These are phyloP conservation scores for Bruguiera gymnorhiza DNA, from an alignment of 345 rosid genomes.

Conservation along the genomic window DNA sequence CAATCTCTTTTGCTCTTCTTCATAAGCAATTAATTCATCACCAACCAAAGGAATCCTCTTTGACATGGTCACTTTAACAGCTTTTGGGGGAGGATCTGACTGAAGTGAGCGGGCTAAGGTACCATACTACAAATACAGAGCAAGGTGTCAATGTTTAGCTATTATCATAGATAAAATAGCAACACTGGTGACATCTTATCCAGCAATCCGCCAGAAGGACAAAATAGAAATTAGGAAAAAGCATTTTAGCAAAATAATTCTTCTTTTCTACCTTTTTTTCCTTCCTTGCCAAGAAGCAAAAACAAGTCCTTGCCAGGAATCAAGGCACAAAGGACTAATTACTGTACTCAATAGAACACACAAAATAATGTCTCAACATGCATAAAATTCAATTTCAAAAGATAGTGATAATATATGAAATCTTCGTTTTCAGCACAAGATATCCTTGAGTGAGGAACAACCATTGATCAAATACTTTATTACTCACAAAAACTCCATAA, in stretches of 20 bases:
- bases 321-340: neutral
- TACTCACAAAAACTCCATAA: too few species aligned
- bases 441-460: neutral
- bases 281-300: neutral
- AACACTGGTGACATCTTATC: neutral
- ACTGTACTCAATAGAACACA: neutral
- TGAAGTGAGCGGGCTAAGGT: constrained; percentile 97
- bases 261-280: neutral
- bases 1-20: constrained; percentile 87
- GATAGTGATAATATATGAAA: neutral
- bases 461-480: neutral
- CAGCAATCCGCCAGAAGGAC: neutral
- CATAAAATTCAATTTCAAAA: neutral
- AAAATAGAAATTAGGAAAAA: neutral
- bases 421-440: neutral
- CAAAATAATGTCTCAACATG: too few species aligned
- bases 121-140: constrained; percentile 60
- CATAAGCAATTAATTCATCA: constrained; percentile 92
- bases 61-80: constrained; percentile 91
- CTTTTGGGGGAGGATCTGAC: constrained; percentile 98
- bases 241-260: neutral
- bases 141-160: constrained; percentile 11
- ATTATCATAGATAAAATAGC: constrained; percentile 4
- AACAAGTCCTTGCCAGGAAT: too few species aligned
- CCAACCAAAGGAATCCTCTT: constrained; percentile 96